Conservation (phyloP, 768 basidiomycete species). For the Leccinum fibrillosum region DNA sequence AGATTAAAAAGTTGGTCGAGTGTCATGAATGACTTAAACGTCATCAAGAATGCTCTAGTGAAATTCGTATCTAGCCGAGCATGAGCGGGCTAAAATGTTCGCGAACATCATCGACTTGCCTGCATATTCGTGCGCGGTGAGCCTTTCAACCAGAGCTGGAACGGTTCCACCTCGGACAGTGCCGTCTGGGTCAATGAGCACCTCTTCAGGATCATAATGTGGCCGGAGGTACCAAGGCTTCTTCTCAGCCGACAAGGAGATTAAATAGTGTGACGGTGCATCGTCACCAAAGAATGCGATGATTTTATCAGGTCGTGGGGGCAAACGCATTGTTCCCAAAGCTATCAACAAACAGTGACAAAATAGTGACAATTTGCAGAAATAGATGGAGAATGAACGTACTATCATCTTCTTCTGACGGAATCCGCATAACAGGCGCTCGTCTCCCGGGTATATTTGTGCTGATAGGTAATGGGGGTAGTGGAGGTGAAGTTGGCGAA, state of each 20-base stretch:
- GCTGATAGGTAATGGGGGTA: constrained; percentile 11
- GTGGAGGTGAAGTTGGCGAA: constrained; percentile 1
- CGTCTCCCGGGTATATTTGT: constrained; percentile 5
- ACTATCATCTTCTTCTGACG: constrained; percentile 20
- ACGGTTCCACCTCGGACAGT: constrained; percentile 61
- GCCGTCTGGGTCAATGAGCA: constrained; percentile 62
- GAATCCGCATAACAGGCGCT: not conserved
- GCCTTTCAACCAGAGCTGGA: constrained; percentile 54
- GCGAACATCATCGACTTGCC: constrained; percentile 36
- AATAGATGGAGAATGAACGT: not conserved
- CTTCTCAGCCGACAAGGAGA: constrained; percentile 36
- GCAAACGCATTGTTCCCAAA: constrained; percentile 11
- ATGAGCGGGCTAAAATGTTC: not conserved
- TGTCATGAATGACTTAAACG: constrained; percentile 65
- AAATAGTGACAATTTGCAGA: not conserved
- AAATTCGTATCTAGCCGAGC: constrained; percentile 46
- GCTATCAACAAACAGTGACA: constrained; percentile 9
- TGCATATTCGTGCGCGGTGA: constrained; percentile 63
- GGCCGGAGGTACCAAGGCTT: constrained; percentile 61
- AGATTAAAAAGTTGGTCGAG: constrained; percentile 52
- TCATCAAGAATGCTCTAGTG: constrained; percentile 63
- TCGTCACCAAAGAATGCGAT: constrained; percentile 51
- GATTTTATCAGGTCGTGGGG: constrained; percentile 38
- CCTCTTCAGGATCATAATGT: constrained; percentile 53
- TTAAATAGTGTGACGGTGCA: constrained; percentile 42